Conservation (phyloP, 1,284 basidiomycete genomes). For the Apiotrichum sp. region DNA sequence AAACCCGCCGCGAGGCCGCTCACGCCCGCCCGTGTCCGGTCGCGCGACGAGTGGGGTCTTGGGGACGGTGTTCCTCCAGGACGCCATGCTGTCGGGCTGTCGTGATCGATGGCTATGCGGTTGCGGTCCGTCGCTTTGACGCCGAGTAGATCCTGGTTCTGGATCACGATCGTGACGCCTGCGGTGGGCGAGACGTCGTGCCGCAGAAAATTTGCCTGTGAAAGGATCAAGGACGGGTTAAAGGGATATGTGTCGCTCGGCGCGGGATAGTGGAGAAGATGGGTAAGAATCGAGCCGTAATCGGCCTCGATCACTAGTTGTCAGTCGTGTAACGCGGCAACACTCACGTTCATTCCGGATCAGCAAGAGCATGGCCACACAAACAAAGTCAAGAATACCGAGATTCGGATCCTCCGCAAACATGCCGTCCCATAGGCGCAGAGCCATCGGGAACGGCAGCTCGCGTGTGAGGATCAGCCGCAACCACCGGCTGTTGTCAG, state of each 20-base stretch:
- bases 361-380: constrained; percentile 84
- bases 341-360: constrained; percentile 74
- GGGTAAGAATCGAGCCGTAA: constrained; percentile 74
- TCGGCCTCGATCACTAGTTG: constrained; percentile 70
- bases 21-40: constrained; percentile 18
- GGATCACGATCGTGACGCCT: constrained; percentile 66
- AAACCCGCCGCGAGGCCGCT: constrained; percentile 42
- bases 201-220: constrained; percentile 72
- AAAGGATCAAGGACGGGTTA: constrained; percentile 59
- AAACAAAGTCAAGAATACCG: constrained; percentile 71
- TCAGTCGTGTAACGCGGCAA: neutral
- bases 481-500: constrained; percentile 68
- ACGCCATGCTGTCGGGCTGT: neutral
- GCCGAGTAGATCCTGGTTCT: constrained; percentile 69
- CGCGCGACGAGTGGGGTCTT: neutral
- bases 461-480: constrained; percentile 84
- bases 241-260: constrained; percentile 45
- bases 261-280: constrained; percentile 72
- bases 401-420: constrained; percentile 71
- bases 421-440: constrained; percentile 82
- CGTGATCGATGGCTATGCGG: neutral
- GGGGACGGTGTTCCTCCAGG: neutral
- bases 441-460: constrained; percentile 61
- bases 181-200: constrained; percentile 65
- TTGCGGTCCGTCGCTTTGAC: constrained; percentile 50